Base-by-base conservation (phyloP, 2,329 filamentous ascomycete genomes). In the Aureobasidium sp. region DNA sequence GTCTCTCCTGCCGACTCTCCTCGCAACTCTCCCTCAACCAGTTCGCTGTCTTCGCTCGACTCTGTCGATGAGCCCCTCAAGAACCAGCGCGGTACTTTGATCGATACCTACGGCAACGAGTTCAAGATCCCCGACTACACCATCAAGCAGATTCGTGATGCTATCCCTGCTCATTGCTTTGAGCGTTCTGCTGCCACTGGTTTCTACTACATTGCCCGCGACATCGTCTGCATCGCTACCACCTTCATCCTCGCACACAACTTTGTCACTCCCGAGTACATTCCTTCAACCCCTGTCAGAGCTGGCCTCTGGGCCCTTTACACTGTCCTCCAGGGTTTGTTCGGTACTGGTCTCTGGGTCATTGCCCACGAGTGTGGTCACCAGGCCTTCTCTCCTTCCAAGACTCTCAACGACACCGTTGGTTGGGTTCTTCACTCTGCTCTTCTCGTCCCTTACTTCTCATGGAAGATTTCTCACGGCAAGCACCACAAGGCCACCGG, bases 401-500 rank as follows among this genome's bases (percentile, higher is more conserved):
- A 90, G 80, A 79, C 85, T 12, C 78, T 97, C 74, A 97, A 97
- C 80, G 92, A 97, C 77, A 85, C 89, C 29, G 91, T 94, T 63
- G 93, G 93, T 71, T 97, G 90, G 90, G 76, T 96, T 74, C 85
- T 90, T 69, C 93, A 97, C 81, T 96, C 92, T 41, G 77, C 86
- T 48, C 85, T 97, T 43, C 82, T 97, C 62, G 93, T 99, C 53
- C 94, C 94, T 26, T 99, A 97, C 81, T 99, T 97, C 81, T 96
- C 91, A 74, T 99, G 94, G 94, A 96, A 99, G 81, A 92, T 97
- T 78, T 96, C 92, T 68, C 94, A 99, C 81, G 89, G 91, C 81
- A 96, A 96, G 86, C 94, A 99, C 82, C 94, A 99, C 89, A 97
- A 97, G 84, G 92, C 92, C 67, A 99, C 94, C 43, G 94, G 92